A percentile compares a stretch with the other conserved stretches of the same genome.
These are phyloP conservation scores for Schizosaccharomyces osmophilus DNA, from an alignment of 805 yeast genomes.

Conservation along the genomic window DNA sequence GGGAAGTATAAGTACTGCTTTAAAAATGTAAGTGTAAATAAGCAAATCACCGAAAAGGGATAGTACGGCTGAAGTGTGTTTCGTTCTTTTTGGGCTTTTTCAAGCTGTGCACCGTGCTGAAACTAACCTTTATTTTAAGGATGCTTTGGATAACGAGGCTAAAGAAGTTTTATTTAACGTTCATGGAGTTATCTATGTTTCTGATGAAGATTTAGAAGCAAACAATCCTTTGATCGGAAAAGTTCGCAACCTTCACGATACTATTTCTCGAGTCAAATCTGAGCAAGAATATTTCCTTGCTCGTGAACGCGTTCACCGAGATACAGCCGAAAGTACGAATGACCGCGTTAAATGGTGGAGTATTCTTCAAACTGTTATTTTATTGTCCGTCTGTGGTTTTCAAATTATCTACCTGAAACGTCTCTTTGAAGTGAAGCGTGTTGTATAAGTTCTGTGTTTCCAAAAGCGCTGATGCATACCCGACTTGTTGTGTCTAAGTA, in stretches of 20 bases:
- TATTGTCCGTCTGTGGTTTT: constrained; percentile 65
- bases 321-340: constrained; percentile 93
- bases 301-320: constrained; percentile 92
- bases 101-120: constrained; percentile 33
- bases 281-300: constrained; percentile 78
- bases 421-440: constrained; percentile 83
- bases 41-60: too few relatives aligned
- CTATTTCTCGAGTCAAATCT: constrained; percentile 68
- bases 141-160: constrained; percentile 11
- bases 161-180: constrained; percentile 88
- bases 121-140: constrained; percentile 27
- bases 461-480: too few relatives aligned
- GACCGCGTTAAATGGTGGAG: constrained; percentile 97
- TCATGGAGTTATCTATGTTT: constrained; percentile 76
- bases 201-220: constrained; percentile 48
- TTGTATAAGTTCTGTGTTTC: constrained; percentile 24
- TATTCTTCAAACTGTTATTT: constrained; percentile 66
- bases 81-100: not conserved
- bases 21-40: constrained; percentile 5
- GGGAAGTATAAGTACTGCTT: constrained; percentile 81
- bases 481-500: too few relatives aligned
- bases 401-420: constrained; percentile 84
- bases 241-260: constrained; percentile 45
- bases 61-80: too few relatives aligned
- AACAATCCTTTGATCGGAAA: constrained; percentile 41